Conservation (phyloP, 345 rosid species). For the Eucalyptus polyanthemos region DNA sequence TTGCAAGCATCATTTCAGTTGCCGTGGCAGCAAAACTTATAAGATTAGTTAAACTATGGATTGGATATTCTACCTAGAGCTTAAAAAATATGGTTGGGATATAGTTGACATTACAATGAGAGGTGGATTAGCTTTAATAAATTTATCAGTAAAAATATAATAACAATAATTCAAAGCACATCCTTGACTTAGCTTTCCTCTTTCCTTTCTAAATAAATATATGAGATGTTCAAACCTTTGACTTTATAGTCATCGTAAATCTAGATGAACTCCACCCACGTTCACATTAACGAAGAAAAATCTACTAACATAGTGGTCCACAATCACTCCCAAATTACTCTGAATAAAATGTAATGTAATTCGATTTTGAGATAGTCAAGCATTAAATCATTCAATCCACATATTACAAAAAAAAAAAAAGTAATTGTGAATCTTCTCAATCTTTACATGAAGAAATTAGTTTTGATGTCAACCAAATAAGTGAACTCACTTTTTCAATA, state of each 20-base stretch:
- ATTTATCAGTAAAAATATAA: not conserved
- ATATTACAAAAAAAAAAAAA: rapidly evolving
- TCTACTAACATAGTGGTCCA: not conserved
- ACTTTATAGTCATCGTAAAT: not conserved
- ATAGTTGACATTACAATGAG: not conserved
- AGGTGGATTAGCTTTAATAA: not conserved
- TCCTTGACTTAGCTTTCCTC: not conserved
- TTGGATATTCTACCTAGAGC: not conserved
- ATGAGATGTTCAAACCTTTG: not conserved
- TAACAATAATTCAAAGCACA: not conserved
- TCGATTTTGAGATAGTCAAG: not conserved
- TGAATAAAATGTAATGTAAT: not conserved
- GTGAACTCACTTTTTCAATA: not conserved
- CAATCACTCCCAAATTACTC: not conserved
- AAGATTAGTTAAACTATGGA: not conserved
- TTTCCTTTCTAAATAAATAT: not conserved
- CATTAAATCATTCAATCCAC: not conserved
- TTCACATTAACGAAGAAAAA: not conserved
- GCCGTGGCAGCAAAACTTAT: not conserved
- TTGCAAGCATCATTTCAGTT: not conserved
- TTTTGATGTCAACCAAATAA: not conserved
- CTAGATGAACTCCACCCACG: not conserved
- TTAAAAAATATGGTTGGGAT: not conserved
- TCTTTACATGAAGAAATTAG: not conserved
- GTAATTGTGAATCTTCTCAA: not conserved